A percentile compares a stretch with the other conserved stretches of the same genome.
These are phyloP conservation scores for Sporisorium scitamineum DNA, from an alignment of 1,284 basidiomycete species.

Conservation along the genomic window DNA sequence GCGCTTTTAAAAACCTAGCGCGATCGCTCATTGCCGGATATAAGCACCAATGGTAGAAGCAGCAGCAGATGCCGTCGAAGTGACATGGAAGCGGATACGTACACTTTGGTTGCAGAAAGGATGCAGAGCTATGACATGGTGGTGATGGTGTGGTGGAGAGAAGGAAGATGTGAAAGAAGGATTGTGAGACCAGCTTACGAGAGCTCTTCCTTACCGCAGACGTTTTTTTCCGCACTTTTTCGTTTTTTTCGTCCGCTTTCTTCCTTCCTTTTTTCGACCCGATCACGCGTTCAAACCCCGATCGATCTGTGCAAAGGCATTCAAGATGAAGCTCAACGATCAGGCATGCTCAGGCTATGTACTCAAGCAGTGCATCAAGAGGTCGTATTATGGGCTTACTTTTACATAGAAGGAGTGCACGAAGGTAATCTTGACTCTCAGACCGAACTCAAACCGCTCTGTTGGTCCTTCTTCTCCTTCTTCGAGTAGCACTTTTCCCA, in stretches of 20 bases:
- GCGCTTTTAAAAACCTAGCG: slow-evolving; percentile 58
- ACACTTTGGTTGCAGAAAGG: slow-evolving; percentile 11
- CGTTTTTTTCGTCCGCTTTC: background rate
- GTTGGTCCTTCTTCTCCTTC: background rate
- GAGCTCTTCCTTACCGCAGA: slow-evolving; percentile 9
- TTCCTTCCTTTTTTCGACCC: background rate
- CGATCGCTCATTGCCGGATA: slow-evolving; percentile 57
- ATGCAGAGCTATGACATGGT: slow-evolving; percentile 21
- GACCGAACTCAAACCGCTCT: background rate
- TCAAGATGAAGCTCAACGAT: background rate
- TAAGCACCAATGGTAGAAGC: background rate
- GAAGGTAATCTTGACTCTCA: background rate
- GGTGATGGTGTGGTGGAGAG: slow-evolving; percentile 6
- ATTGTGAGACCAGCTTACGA: slow-evolving; percentile 20
- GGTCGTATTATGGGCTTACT: background rate
- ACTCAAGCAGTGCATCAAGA: background rate
- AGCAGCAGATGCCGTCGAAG: background rate
- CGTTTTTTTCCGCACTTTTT: slow-evolving; percentile 1
- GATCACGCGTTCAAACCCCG: background rate
- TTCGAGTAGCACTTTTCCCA: slow-evolving; percentile 46
- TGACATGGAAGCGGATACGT: slow-evolving; percentile 3
- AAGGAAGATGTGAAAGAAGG: background rate
- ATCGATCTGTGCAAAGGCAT: slow-evolving; percentile 6
- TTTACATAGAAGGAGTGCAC: background rate
- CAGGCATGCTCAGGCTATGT: background rate